These are phyloP conservation scores for Akanthomyces lecanii DNA, from an alignment of 2,329 filamentous ascomycete genomes.

Conservation along the genomic window DNA sequence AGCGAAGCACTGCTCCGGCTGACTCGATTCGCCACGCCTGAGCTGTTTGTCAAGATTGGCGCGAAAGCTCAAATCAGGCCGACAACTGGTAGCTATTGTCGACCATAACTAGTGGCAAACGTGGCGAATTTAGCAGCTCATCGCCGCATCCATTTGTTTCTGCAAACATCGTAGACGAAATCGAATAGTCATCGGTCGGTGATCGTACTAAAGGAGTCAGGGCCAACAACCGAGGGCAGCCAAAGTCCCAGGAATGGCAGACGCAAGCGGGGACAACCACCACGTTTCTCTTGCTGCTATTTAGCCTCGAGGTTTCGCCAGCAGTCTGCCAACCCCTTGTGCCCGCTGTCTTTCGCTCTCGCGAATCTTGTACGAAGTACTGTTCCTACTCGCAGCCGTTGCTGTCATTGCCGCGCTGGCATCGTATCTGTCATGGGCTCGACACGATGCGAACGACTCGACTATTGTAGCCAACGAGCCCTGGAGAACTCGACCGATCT, in stretches of 20 bases:
- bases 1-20: neutral
- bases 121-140: neutral
- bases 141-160: neutral
- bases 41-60: neutral
- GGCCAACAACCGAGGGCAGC: neutral
- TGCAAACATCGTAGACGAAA: neutral
- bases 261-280: slow-evolving; percentile 1
- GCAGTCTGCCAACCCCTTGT: neutral
- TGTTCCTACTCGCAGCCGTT: neutral
- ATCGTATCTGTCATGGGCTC: too few species aligned
- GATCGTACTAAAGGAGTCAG: neutral
- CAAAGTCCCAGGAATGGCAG: neutral
- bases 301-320: neutral
- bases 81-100: neutral
- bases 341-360: too few species aligned
- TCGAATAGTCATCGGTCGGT: slow-evolving; percentile 10
- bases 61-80: neutral
- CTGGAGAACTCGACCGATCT: too few species aligned
- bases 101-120: neutral
- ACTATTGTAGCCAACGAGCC: too few species aligned
- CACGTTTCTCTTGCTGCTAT: neutral
- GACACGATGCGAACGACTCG: too few species aligned
- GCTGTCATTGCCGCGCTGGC: too few species aligned
- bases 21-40: neutral
- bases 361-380: neutral